Percentiles rank a stretch among this genome's conserved stretches.
These are phyloP conservation scores for Macadamia tetraphylla DNA, from an alignment of 164 flowering plant genomes.

Conservation along the genomic window DNA sequence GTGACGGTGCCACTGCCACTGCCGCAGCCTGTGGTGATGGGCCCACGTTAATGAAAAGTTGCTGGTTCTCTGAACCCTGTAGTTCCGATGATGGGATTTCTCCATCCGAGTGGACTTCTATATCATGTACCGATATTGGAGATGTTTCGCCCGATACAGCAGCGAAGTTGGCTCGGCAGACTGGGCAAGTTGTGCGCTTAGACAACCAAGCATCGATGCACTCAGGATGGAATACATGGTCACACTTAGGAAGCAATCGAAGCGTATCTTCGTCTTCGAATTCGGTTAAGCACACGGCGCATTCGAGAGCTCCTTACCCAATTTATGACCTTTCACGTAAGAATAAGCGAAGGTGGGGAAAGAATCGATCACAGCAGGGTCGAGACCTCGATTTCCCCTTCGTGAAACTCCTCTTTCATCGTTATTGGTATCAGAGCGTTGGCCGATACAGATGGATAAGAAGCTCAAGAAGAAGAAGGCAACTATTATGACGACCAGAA, in stretches of 20 bases:
- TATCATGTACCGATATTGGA: background rate
- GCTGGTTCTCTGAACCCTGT: background rate
- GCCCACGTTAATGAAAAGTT: background rate
- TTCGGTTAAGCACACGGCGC: slow-evolving; percentile 60
- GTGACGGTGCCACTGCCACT: background rate
- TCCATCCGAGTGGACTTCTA: slow-evolving; percentile 3
- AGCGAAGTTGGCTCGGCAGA: slow-evolving; percentile 44
- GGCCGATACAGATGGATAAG: slow-evolving; percentile 30
- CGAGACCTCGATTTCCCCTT: slow-evolving; percentile 32
- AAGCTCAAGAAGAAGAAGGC: slow-evolving; percentile 33
- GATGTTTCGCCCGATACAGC: slow-evolving; percentile 15
- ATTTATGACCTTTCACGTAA: slow-evolving; percentile 36
- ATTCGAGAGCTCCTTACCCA: slow-evolving; percentile 42
- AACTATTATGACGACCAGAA: slow-evolving; percentile 18
- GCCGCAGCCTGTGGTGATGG: background rate
- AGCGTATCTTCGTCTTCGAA: slow-evolving; percentile 48
- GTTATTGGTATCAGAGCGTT: slow-evolving; percentile 11
- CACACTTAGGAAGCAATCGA: slow-evolving; percentile 50
- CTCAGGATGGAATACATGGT: slow-evolving; percentile 49
- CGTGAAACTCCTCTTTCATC: slow-evolving; percentile 8
- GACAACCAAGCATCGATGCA: slow-evolving; percentile 52
- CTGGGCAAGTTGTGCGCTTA: slow-evolving; percentile 53
- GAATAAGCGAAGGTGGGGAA: slow-evolving; percentile 55
- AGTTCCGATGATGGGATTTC: slow-evolving; percentile 6
- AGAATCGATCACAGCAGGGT: slow-evolving; percentile 26